Percentiles rank a stretch among this genome's conserved stretches.
Conservation (phyloP, 2,329 filamentous ascomycete genomes). For the Whalleya microplaca region DNA sequence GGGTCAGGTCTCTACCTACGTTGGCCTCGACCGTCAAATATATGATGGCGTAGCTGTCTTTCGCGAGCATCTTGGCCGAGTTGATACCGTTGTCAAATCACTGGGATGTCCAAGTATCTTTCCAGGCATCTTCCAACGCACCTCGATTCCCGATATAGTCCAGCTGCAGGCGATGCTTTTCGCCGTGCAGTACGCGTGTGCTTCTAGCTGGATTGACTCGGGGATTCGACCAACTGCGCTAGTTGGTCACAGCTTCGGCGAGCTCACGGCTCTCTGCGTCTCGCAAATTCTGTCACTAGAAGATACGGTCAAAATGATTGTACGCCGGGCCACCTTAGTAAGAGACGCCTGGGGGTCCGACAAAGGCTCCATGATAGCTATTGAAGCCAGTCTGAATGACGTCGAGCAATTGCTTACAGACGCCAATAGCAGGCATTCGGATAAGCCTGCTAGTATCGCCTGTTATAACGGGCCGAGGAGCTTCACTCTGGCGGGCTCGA, state of each 20-base stretch:
- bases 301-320: neutral
- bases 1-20: neutral
- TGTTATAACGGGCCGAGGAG: constrained; percentile 39
- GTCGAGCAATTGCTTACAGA: constrained; percentile 18
- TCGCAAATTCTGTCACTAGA: constrained; percentile 25
- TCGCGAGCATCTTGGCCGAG: neutral
- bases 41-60: neutral
- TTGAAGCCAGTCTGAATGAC: constrained; percentile 12
- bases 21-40: neutral
- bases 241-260: constrained; percentile 46
- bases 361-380: neutral
- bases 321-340: neutral
- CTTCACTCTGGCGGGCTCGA: constrained; percentile 38
- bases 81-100: neutral
- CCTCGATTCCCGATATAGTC: neutral
- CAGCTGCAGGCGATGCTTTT: neutral
- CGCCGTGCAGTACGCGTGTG: constrained; percentile 42
- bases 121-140: neutral
- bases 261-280: constrained; percentile 42
- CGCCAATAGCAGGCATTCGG: constrained; percentile 11
- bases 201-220: constrained; percentile 40
- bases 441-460: constrained; percentile 31
- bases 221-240: constrained; percentile 36
- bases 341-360: neutral
- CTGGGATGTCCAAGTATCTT: neutral